These are phyloP conservation scores for Dictyophora rubrovolvata DNA, from an alignment of 768 basidiomycete genomes.

Conservation along the genomic window DNA sequence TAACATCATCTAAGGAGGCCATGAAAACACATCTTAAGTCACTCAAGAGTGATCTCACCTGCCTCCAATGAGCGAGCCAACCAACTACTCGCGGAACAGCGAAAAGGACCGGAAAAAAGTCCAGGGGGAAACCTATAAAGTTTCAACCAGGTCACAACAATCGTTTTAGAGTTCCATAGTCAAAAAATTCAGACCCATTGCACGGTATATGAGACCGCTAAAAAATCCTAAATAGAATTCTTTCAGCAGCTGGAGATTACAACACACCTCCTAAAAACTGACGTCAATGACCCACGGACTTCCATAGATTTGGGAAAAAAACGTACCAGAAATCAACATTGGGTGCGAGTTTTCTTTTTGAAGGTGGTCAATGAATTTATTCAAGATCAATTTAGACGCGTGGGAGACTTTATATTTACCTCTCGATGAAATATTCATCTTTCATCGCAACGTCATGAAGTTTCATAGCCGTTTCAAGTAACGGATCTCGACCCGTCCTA, in stretches of 20 bases:
- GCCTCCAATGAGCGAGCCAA: constrained; percentile 90
- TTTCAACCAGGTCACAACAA: not conserved
- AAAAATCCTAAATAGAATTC: constrained; percentile 8
- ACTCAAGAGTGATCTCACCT: constrained; percentile 32
- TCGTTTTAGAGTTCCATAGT: not conserved
- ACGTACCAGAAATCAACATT: constrained; percentile 87
- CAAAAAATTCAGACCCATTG: constrained; percentile 57
- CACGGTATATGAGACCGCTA: constrained; percentile 83
- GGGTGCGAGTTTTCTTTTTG: constrained; percentile 50
- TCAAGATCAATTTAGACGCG: not conserved
- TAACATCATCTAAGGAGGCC: constrained; percentile 68
- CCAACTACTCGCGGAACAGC: constrained; percentile 88
- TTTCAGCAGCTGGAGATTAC: not conserved
- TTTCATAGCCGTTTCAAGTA: constrained; percentile 83
- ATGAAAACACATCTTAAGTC: not conserved
- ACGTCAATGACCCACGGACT: not conserved
- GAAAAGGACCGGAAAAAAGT: constrained; percentile 91
- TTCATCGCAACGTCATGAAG: constrained; percentile 82
- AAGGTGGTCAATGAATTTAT: too few species aligned
- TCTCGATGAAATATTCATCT: constrained; percentile 79
- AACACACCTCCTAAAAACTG: constrained; percentile 40
- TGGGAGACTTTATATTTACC: constrained; percentile 18
- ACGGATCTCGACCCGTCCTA: constrained; percentile 76
- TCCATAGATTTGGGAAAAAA: constrained; percentile 8
- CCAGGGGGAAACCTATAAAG: constrained; percentile 76